Evolutionary conservation across 768 basidiomycete genomes (phyloP).

Genomic region (Phanerodontia chrysosporium): DNA sequence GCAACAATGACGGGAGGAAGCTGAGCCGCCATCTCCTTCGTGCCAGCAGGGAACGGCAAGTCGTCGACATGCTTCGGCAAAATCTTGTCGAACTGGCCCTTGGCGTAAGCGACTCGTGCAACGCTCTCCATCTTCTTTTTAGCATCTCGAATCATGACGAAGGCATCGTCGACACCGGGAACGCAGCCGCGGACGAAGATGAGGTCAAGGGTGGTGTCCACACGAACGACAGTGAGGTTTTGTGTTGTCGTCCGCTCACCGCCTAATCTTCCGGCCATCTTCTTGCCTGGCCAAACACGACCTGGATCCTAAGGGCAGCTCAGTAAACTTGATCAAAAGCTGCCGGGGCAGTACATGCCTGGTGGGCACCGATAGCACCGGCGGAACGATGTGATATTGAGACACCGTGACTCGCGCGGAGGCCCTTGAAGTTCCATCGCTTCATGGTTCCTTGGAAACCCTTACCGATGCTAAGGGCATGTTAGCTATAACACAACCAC

Average conservation of each 20-base stretch:
- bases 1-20: constrained; percentile 67
- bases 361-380: constrained; percentile 93
- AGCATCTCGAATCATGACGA: constrained; percentile 82
- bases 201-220: constrained; percentile 83
- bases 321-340: background rate
- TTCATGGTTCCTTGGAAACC: constrained; percentile 98
- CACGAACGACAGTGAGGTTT: constrained; percentile 83
- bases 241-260: constrained; percentile 77
- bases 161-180: constrained; percentile 85
- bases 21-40: constrained; percentile 62
- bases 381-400: constrained; percentile 90
- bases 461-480: constrained; percentile 75
- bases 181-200: constrained; percentile 90
- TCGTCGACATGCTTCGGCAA: constrained; percentile 79
- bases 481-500: background rate
- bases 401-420: constrained; percentile 92
- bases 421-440: constrained; percentile 87
- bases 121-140: constrained; percentile 77
- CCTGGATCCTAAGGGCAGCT: constrained; percentile 75
- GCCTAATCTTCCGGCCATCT: constrained; percentile 96
- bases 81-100: constrained; percentile 71
- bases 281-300: constrained; percentile 93
- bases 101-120: constrained; percentile 60
- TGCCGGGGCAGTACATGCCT: constrained; percentile 45
- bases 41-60: constrained; percentile 92